Evolutionary conservation across 2,329 filamentous ascomycete species (phyloP).

Genomic region (Nemania serpens): DNA sequence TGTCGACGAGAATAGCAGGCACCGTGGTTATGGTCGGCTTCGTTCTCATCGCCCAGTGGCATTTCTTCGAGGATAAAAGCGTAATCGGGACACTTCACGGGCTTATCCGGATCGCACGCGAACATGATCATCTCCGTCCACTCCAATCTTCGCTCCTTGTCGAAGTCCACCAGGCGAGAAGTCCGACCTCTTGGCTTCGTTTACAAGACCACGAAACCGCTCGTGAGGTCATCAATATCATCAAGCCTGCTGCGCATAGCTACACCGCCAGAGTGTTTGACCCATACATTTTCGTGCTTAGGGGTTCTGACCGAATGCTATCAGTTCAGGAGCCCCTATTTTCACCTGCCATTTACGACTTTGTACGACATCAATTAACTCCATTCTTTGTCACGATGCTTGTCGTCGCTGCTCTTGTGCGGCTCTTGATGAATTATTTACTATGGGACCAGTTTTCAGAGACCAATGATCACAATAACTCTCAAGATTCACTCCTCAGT

Average conservation of each 20-base stretch:
- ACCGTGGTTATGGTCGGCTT: conserved; percentile 75
- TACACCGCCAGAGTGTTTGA: conserved; percentile 77
- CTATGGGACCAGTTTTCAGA: conserved; percentile 66
- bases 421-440: conserved; percentile 74
- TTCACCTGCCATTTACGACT: conserved; percentile 67
- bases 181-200: conserved; percentile 75
- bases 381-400: conserved; percentile 68
- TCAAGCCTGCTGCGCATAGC: conserved; percentile 72
- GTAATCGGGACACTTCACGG: conserved; percentile 45
- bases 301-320: conserved; percentile 68
- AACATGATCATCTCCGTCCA: conserved; percentile 33
- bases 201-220: conserved; percentile 81
- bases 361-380: conserved; percentile 62
- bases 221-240: conserved; percentile 73
- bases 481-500: conserved; percentile 58
- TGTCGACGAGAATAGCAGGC: conserved; percentile 76
- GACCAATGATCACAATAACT: conserved; percentile 50
- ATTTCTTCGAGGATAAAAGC: conserved; percentile 70
- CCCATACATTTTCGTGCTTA: conserved; percentile 73
- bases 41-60: conserved; percentile 74
- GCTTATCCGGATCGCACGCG: conserved; percentile 41
- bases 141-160: conserved; percentile 53
- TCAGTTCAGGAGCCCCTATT: conserved; percentile 55
- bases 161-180: conserved; percentile 73
- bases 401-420: conserved; percentile 66